A percentile compares a stretch with the other conserved stretches of the same genome.
Evolutionary conservation across 2,329 filamentous ascomycete genomes (phyloP).

Genomic region (Hansfordia pulvinata): DNA sequence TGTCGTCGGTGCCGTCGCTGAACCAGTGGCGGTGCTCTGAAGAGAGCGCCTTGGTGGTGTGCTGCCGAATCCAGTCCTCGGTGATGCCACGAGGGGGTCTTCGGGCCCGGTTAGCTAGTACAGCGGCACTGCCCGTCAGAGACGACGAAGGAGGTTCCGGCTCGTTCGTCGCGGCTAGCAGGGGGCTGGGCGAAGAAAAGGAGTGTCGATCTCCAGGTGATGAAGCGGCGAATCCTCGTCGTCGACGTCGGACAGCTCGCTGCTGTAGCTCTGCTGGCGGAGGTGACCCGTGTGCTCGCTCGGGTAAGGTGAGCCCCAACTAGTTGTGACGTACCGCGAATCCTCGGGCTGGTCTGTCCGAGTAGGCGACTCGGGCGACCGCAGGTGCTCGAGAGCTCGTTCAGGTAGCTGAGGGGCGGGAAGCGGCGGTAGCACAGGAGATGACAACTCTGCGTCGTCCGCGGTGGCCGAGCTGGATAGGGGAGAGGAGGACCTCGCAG

Average conservation of each 20-base stretch:
- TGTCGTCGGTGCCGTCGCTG: constrained; percentile 62
- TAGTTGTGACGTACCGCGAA: constrained; percentile 55
- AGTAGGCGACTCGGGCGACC: constrained; percentile 32
- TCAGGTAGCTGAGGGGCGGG: constrained; percentile 43
- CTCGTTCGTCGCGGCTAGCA: constrained; percentile 20
- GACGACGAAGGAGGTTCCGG: constrained; percentile 20
- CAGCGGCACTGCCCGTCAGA: constrained; percentile 35
- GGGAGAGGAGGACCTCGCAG: constrained; percentile 38
- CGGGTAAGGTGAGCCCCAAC: constrained; percentile 87
- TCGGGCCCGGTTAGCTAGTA: constrained; percentile 49
- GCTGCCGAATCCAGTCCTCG: constrained; percentile 77
- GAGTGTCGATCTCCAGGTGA: constrained; percentile 46
- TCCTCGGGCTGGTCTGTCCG: constrained; percentile 19
- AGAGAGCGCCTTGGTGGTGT: constrained; percentile 57
- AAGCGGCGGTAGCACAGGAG: constrained; percentile 44
- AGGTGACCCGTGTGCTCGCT: constrained; percentile 39
- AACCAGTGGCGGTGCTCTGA: constrained; percentile 70
- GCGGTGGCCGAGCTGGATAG: constrained; percentile 50
- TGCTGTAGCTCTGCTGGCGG: constrained; percentile 38
- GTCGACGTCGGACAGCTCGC: constrained; percentile 45
- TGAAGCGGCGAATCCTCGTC: constrained; percentile 35
- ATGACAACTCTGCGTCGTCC: constrained; percentile 35
- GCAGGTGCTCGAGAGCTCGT: constrained; percentile 38
- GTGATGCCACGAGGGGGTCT: constrained; percentile 51
- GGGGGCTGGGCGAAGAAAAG: constrained; percentile 45